Percentiles rank a stretch among this genome's conserved stretches.
Conservation (phyloP, 2,329 filamentous ascomycete genomes). For the Sarocladiaceae sp. region DNA sequence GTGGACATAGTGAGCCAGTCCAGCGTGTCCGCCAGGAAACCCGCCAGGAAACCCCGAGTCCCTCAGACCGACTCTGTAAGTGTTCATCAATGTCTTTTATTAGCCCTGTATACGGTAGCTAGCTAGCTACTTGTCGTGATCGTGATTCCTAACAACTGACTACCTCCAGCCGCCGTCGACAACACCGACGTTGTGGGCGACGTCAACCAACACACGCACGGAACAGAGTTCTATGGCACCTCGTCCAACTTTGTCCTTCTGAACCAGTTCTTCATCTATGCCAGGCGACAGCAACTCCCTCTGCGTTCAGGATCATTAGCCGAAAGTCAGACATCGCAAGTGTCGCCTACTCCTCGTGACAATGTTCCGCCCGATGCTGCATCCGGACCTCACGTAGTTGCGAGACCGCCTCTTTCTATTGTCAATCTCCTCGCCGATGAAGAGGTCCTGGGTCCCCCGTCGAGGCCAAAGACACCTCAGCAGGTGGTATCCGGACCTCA, state of each 20-base stretch:
- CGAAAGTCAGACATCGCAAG: not conserved
- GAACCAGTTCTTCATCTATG: conserved; percentile 1
- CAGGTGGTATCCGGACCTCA: not conserved
- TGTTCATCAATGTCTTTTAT: not conserved
- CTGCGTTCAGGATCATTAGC: not conserved
- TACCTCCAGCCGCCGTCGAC: not conserved
- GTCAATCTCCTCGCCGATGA: conserved; percentile 4
- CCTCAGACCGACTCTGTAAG: not conserved
- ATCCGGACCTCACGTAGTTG: not conserved
- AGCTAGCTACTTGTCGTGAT: too few relatives aligned
- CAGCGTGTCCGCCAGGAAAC: not conserved
- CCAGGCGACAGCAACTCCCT: not conserved
- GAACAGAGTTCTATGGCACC: conserved; percentile 5
- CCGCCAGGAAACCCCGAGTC: too few relatives aligned
- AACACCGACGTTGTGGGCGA: conserved; percentile 2
- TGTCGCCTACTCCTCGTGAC: not conserved
- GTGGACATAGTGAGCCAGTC: not conserved
- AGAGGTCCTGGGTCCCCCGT: not conserved
- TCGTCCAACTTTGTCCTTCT: conserved; percentile 6
- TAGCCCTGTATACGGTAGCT: not conserved
- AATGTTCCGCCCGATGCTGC: not conserved
- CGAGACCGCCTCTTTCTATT: not conserved
- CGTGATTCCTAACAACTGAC: too few relatives aligned
- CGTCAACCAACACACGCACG: conserved; percentile 1
- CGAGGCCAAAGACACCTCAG: not conserved